These are phyloP conservation scores for Nothopassalora personata DNA, from an alignment of 2,329 filamentous ascomycete genomes.

Conservation along the genomic window DNA sequence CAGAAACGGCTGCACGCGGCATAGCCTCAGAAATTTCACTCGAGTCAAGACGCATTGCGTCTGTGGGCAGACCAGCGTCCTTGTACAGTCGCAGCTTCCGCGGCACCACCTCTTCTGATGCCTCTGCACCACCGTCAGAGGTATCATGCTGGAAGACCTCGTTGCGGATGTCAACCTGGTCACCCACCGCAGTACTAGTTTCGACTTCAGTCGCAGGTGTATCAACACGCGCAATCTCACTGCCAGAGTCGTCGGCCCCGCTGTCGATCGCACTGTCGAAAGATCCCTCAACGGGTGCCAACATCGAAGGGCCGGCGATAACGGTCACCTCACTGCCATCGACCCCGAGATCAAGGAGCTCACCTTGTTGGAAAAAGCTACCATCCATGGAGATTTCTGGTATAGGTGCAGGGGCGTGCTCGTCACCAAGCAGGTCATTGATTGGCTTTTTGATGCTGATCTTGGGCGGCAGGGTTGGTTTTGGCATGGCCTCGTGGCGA, in stretches of 20 bases:
- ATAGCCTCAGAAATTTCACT: neutral
- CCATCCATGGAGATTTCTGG: constrained; percentile 11
- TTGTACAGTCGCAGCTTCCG: neutral
- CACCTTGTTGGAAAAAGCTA: constrained; percentile 16
- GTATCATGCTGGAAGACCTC: neutral
- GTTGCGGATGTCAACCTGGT: neutral
- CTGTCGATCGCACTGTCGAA: neutral
- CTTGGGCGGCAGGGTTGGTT: constrained; percentile 13
- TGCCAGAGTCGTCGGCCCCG: neutral
- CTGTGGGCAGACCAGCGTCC: neutral
- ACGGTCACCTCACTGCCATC: neutral
- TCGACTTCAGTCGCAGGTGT: neutral
- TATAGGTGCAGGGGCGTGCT: constrained; percentile 12
- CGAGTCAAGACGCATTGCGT: neutral
- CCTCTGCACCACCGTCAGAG: neutral
- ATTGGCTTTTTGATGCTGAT: constrained; percentile 6
- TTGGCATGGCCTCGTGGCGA: constrained; percentile 5
- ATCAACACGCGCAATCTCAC: neutral
- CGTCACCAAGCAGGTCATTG: constrained; percentile 9
- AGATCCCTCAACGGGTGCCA: neutral
- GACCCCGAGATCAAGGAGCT: constrained; percentile 13
- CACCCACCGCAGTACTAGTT: neutral
- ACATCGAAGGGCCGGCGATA: neutral
- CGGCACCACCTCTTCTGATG: neutral
- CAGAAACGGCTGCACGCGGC: neutral